phyloP scores from a whole-genome alignment of 768 basidiomycete species.

The Pluteus cervinus region DNA sequence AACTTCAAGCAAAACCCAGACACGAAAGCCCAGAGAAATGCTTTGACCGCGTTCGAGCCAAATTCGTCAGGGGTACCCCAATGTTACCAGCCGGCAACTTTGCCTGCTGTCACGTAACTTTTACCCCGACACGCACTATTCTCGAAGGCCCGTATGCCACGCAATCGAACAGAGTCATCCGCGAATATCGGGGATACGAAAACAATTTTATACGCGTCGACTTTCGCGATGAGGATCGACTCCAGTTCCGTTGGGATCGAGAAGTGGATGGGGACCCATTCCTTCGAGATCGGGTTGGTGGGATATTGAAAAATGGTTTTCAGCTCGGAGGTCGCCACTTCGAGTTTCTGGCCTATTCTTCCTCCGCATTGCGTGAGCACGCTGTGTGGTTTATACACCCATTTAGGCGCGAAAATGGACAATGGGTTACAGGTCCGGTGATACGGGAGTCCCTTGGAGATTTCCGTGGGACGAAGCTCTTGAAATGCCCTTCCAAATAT shows the following conservation, averaged over 20 bases:
- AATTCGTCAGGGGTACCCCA: slow-evolving; percentile 17
- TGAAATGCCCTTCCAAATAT: slow-evolving; percentile 65
- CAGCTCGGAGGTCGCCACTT: slow-evolving; percentile 64
- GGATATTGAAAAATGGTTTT: slow-evolving; percentile 57
- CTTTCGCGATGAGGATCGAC: slow-evolving; percentile 77
- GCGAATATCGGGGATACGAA: slow-evolving; percentile 51
- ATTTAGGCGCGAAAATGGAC: slow-evolving; percentile 36
- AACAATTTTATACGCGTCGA: slow-evolving; percentile 78
- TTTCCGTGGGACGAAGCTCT: slow-evolving; percentile 44
- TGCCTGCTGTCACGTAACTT: slow-evolving; percentile 67
- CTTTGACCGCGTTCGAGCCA: slow-evolving; percentile 27
- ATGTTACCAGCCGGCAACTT: slow-evolving; percentile 36
- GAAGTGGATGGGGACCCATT: slow-evolving; percentile 55
- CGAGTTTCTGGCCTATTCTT: slow-evolving; percentile 80
- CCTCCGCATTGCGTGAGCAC: slow-evolving; percentile 71
- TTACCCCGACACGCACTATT: slow-evolving; percentile 69
- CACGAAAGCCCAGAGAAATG: slow-evolving; percentile 36
- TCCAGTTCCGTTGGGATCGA: slow-evolving; percentile 67
- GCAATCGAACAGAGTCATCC: slow-evolving; percentile 79
- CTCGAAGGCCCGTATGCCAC: slow-evolving; percentile 72
- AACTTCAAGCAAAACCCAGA: slow-evolving; percentile 34
- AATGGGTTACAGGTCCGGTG: slow-evolving; percentile 42
- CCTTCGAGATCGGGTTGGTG: slow-evolving; percentile 53
- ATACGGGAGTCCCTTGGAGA: slow-evolving; percentile 67
- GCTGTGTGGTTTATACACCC: slow-evolving; percentile 78